A percentile compares a stretch with the other conserved stretches of the same genome.
These are phyloP conservation scores for Senecio squalidus DNA, from an alignment of 140 eudicot genomes.

Conservation along the genomic window DNA sequence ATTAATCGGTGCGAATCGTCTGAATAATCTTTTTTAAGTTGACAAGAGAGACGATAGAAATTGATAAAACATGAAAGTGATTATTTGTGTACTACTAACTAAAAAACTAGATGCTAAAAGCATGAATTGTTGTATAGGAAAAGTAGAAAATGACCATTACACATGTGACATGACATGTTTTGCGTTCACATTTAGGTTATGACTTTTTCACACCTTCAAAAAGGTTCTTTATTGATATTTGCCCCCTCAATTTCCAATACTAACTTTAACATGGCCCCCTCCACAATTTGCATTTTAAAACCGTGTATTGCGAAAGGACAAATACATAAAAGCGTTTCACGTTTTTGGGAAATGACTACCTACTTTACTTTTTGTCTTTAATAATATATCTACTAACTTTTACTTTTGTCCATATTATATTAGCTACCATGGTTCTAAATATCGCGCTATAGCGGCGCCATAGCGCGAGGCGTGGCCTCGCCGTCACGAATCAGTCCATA, in stretches of 20 bases:
- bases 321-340: neutral
- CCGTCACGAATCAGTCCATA: no score
- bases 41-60: no score
- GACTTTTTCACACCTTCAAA: slow-evolving; percentile 17
- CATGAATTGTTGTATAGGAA: slow-evolving; percentile 11
- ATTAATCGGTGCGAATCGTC: no score
- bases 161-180: slow-evolving; percentile 9
- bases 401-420: no score
- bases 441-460: no score
- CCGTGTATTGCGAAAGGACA: slow-evolving; percentile 7
- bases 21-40: no score
- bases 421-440: neutral
- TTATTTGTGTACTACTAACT: neutral
- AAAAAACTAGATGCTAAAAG: neutral
- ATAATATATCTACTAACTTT: no score
- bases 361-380: neutral
- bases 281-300: slow-evolving; percentile 16
- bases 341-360: slow-evolving; percentile 10
- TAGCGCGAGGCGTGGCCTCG: no score
- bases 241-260: slow-evolving; percentile 18
- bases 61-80: neutral
- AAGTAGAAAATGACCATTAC: slow-evolving; percentile 9
- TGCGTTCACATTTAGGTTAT: slow-evolving; percentile 12
- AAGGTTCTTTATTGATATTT: slow-evolving; percentile 13
- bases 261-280: slow-evolving; percentile 20